phyloP scores from a whole-genome alignment of 495 filamentous ascomycete genomes.

The Hyaloscypha bicolor region DNA sequence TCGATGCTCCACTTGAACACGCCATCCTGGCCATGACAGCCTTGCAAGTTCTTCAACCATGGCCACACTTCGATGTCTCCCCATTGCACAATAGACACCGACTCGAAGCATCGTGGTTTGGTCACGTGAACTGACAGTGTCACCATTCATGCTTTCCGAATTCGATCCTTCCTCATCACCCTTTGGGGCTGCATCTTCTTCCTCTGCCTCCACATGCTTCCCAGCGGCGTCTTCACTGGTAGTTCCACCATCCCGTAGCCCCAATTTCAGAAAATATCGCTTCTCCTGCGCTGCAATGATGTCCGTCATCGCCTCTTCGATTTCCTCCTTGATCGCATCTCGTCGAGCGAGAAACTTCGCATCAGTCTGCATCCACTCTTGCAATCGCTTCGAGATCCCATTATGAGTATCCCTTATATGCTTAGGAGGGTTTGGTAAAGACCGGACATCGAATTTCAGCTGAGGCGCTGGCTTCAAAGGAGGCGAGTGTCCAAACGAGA shows the following conservation, averaged over 20 bases:
- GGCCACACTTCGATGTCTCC: conserved; percentile 26
- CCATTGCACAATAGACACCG: conserved; percentile 25
- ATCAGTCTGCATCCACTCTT: conserved; percentile 22
- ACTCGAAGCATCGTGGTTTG: conserved; percentile 9
- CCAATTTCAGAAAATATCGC: neutral
- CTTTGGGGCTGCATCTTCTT: neutral
- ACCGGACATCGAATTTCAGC: conserved; percentile 24
- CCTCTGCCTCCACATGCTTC: neutral
- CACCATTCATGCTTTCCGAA: neutral
- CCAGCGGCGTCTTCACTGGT: neutral
- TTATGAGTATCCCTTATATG: conserved; percentile 22
- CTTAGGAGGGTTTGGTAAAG: conserved; percentile 28
- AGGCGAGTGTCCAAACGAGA: conserved; percentile 20
- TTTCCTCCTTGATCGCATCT: conserved; percentile 15
- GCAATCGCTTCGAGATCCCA: conserved; percentile 21
- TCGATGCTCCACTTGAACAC: conserved; percentile 24
- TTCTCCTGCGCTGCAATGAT: neutral
- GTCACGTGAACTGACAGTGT: neutral
- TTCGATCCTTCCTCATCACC: neutral
- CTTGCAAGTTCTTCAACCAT: conserved; percentile 22
- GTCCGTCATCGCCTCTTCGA: conserved; percentile 5
- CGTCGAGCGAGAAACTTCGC: conserved; percentile 14
- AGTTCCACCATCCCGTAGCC: neutral
- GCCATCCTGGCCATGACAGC: conserved; percentile 24
- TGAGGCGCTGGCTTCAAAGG: conserved; percentile 18